Conservation (phyloP, 2,329 filamentous ascomycete species). For the Drechslerella dactyloides region DNA sequence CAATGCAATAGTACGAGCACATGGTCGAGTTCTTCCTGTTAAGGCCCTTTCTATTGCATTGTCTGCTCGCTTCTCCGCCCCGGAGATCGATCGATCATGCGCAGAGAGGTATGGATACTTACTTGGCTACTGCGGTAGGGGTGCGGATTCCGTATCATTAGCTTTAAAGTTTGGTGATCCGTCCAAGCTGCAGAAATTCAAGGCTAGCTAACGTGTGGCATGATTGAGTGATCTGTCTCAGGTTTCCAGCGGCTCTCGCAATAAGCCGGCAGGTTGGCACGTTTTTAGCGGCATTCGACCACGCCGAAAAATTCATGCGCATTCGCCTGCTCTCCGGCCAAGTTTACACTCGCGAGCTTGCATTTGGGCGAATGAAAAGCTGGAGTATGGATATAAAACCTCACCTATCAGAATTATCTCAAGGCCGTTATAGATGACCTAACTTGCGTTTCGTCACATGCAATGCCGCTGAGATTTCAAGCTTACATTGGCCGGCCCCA, state of each 20-base stretch:
- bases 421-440: not conserved
- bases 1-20: no score
- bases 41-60: no score
- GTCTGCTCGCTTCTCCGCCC: not conserved
- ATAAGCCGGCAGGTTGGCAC: not conserved
- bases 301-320: not conserved
- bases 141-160: not conserved
- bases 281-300: not conserved
- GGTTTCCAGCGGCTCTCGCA: constrained; percentile 2
- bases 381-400: not conserved
- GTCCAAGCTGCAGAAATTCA: not conserved
- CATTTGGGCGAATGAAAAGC: not conserved
- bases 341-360: not conserved
- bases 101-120: not conserved
- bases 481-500: not conserved
- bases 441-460: not conserved
- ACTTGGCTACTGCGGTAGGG: not conserved
- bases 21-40: no score
- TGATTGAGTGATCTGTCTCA: constrained; percentile 4
- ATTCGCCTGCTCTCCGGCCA: not conserved
- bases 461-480: not conserved
- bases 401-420: not conserved
- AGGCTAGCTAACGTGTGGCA: not conserved
- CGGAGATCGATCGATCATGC: not conserved
- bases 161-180: constrained; percentile 1